Evolutionary conservation across 805 yeast species (phyloP), one percentile per base, ranked within the genome.

Genomic region (Priceomyces haplophilus): DNA sequence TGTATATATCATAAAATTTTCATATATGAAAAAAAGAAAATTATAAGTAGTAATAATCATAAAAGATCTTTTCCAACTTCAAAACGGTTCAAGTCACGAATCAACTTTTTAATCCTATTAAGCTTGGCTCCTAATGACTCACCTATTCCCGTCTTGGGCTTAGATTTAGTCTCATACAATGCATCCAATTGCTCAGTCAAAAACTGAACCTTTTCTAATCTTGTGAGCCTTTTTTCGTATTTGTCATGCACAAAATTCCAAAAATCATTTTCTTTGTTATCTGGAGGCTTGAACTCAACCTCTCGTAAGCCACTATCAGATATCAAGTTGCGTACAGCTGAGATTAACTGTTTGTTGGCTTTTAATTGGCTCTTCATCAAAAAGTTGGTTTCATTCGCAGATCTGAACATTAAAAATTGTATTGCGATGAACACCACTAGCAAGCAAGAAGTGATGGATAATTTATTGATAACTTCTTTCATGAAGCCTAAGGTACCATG

Each of bases 221-320:
- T 34, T 23, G 42, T 46, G 20, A 59, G 42, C 24, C 46, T 40
- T 38, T 49, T 54, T 10, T 55, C 56, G 17, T 45, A 43, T 19
- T 43, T 42, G 16, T 48, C 38, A 20, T 40, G 21, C 3, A 58
- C 50, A 54, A 56, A 56, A 17, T 51, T 44, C 64, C 64, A 59
- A 12, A 58, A 47, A n/a, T 45, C 45, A 24, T 47, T 40, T 12
- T 27, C 46, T 3, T 46, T 25, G 11, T 40, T 34, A 19, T 13
- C 29, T 2, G 29, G 29, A 15, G 21, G 30, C n/a, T 25, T 38
- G 20, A 10, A 25, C 8, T 21, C 31, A 34, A 17, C 27, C 39
- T 38, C 38, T 32, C 17, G 34, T 4, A 23, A 18, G 10, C 18
- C 35, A 11, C 35, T 46, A 7, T 30, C 23, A 16, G 34, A 34